Evolutionary conservation across 1,139 yeast species (phyloP).

Genomic region (Entelexis paramagnoliae): DNA sequence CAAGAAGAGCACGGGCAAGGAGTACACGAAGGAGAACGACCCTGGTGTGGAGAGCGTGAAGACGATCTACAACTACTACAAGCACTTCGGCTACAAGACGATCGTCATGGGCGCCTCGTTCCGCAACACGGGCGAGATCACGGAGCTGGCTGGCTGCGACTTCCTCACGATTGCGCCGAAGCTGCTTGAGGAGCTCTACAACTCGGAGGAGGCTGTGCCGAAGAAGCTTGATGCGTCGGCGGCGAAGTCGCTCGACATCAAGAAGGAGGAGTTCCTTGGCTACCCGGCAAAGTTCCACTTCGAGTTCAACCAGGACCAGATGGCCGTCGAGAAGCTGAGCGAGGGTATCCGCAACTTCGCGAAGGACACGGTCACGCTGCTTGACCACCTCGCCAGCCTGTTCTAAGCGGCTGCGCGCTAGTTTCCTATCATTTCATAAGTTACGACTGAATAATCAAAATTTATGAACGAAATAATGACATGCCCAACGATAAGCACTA

Average conservation of each 20-base stretch:
- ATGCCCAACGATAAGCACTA: too few relatives aligned
- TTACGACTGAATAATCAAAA: constrained; percentile 1
- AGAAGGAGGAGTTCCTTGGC: constrained; percentile 70
- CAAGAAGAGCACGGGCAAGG: constrained; percentile 89
- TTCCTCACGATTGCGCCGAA: constrained; percentile 92
- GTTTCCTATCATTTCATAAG: background rate
- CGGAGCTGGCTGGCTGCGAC: constrained; percentile 95
- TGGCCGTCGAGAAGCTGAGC: constrained; percentile 96
- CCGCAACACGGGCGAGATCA: constrained; percentile 95
- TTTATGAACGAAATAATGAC: background rate
- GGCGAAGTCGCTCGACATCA: constrained; percentile 44
- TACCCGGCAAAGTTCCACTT: constrained; percentile 89
- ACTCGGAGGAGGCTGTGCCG: constrained; percentile 72
- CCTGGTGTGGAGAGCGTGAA: constrained; percentile 95
- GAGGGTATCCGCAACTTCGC: constrained; percentile 98
- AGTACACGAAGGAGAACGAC: constrained; percentile 67
- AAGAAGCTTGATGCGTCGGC: constrained; percentile 61
- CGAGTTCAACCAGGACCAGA: constrained; percentile 87
- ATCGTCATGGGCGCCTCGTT: constrained; percentile 99
- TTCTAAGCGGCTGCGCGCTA: constrained; percentile 29
- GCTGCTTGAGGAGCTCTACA: constrained; percentile 78
- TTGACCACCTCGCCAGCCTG: constrained; percentile 66
- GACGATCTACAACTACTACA: constrained; percentile 89
- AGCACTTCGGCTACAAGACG: constrained; percentile 91
- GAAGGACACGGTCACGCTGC: constrained; percentile 82